Conservation (phyloP, 2,329 filamentous ascomycete species). For the Cladosporium sp. region DNA sequence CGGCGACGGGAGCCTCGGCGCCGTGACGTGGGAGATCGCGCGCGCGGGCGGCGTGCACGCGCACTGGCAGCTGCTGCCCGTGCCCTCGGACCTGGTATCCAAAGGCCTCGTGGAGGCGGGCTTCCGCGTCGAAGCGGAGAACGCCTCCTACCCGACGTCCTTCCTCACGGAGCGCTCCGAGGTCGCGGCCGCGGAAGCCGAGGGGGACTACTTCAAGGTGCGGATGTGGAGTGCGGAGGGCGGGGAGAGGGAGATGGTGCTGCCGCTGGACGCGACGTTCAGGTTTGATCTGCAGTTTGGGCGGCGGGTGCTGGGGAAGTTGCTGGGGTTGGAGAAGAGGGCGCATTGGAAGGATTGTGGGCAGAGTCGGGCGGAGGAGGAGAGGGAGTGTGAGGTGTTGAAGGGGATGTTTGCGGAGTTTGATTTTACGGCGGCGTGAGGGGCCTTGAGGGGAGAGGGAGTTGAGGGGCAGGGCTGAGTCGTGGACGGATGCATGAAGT, state of each 20-base stretch:
- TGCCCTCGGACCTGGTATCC: constrained; percentile 60
- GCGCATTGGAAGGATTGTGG: constrained; percentile 77
- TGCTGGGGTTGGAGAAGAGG: constrained; percentile 73
- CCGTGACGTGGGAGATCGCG: constrained; percentile 89
- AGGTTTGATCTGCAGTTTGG: constrained; percentile 90
- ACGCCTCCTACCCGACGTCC: constrained; percentile 51
- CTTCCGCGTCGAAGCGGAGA: constrained; percentile 83
- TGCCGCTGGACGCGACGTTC: constrained; percentile 69
- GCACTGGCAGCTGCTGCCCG: constrained; percentile 89
- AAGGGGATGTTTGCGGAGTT: constrained; percentile 75
- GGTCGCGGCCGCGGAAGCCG: constrained; percentile 20
- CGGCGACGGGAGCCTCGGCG: constrained; percentile 55
- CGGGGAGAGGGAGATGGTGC: constrained; percentile 56
- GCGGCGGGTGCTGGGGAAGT: constrained; percentile 77
- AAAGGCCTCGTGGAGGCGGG: constrained; percentile 77
- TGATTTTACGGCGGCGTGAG: constrained; percentile 46
- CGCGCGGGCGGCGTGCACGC: constrained; percentile 73
- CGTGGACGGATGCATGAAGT: background rate
- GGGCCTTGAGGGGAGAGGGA: background rate
- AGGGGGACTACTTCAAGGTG: constrained; percentile 30
- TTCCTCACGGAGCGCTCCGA: constrained; percentile 36
- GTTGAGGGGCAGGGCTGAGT: background rate
- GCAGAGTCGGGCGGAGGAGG: constrained; percentile 73
- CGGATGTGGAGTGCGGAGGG: constrained; percentile 33
- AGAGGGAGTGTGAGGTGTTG: constrained; percentile 68